Base-by-base conservation (phyloP, 441 rosid species). In the Eruca vesicaria region DNA sequence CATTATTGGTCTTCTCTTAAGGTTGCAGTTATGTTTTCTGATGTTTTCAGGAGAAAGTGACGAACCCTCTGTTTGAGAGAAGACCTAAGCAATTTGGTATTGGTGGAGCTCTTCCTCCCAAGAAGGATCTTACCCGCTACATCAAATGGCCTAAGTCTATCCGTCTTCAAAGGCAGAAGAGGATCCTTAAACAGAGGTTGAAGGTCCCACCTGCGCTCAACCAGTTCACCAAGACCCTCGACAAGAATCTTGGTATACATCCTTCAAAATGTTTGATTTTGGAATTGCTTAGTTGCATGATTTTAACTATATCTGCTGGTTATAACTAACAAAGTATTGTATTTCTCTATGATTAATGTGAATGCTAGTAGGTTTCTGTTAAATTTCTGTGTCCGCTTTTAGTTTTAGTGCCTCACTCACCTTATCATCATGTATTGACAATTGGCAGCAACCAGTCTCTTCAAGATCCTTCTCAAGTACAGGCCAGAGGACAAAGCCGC, bases 181-280 rank as follows among this genome's bases (percentile, higher is more conserved):
- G 98, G 81, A 89, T 94, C 73, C 90, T 94, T 55, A 85, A 80
- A 84, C 94, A 90, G 72, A 84, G 99, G 69, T 84, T 94, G 90
- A 94, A 94, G 92, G 97, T 94, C 28, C 97, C 97, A 10, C 98
- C 97, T 2, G 87, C 97, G 2, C 72, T 92, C 36, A 94, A 94
- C 67, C 98, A 90, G 70, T 94, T 94, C 80, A 90, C 98, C 68
- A 94, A 94, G 86, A 89, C 97, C 11, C 88, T 94, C 29, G 97
- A 94, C 82, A 94, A 94, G 81, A 94, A 94, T 41, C 94, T 94
- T 7, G 97, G 98, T 94, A 67, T n/a, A n/a, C n/a, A n/a, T n/a
- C n/a, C n/a, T n/a, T n/a, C n/a, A n/a, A n/a, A n/a, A 36, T 11
- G 77, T 31, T 23, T 9, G 2, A 28, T 10, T 12, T 2, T 5